Percentiles rank a stretch among this genome's conserved stretches.
phyloP scores from a whole-genome alignment of 176 grass and related monocot genomes.

The Musa acuminata region DNA sequence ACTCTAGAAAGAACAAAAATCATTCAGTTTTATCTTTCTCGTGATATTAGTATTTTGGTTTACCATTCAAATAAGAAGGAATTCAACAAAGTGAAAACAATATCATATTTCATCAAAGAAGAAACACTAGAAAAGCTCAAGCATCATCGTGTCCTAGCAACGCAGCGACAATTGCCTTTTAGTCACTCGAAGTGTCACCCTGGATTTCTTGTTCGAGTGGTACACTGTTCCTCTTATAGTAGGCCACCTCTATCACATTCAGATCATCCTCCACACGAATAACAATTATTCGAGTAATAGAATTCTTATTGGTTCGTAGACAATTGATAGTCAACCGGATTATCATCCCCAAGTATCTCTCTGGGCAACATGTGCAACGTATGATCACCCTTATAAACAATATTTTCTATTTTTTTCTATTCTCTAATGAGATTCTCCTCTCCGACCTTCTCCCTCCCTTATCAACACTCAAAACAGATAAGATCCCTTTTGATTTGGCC shows the following conservation, averaged over 20 bases:
- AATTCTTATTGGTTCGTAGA: constrained; percentile 65
- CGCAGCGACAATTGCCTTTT: constrained; percentile 56
- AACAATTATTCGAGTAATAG: constrained; percentile 63
- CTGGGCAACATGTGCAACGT: constrained; percentile 62
- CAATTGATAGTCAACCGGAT: constrained; percentile 46
- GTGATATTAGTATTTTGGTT: too few species aligned
- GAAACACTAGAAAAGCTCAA: background rate
- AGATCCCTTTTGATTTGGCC: too few species aligned
- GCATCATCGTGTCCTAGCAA: constrained; percentile 50
- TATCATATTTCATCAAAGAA: too few species aligned
- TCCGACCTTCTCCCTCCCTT: too few species aligned
- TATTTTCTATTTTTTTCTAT: too few species aligned
- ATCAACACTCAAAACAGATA: too few species aligned
- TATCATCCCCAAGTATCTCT: constrained; percentile 73
- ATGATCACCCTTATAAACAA: constrained; percentile 42
- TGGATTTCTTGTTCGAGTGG: constrained; percentile 43
- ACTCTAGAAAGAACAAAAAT: too few species aligned
- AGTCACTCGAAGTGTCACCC: constrained; percentile 69
- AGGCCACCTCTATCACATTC: constrained; percentile 61
- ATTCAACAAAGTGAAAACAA: too few species aligned
- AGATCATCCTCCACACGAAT: constrained; percentile 70
- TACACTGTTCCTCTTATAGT: constrained; percentile 74
- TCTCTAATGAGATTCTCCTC: too few species aligned
- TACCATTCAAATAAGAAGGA: too few species aligned
- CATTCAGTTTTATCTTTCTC: too few species aligned